Conservation (phyloP, 2,329 filamentous ascomycete species). For the Endoconidiophora polonica region DNA sequence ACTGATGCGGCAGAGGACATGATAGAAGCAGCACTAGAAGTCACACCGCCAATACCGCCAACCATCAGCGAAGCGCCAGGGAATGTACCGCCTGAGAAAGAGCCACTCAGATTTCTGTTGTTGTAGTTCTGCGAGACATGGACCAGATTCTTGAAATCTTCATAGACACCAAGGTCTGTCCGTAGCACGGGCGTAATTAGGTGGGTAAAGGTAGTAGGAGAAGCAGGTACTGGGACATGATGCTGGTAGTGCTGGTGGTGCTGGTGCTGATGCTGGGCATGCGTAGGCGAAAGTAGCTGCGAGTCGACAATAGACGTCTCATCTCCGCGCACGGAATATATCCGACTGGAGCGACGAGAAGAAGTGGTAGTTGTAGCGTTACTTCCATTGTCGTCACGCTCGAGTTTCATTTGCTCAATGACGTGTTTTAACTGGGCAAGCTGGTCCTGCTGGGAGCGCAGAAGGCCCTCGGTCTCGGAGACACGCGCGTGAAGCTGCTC, state of each 20-base stretch:
- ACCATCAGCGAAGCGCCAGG: slow-evolving; percentile 36
- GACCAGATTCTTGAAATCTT: slow-evolving; percentile 70
- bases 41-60: slow-evolving; percentile 10
- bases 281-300: slow-evolving; percentile 7
- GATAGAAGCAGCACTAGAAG: slow-evolving; percentile 22
- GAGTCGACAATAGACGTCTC: slow-evolving; percentile 18
- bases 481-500: slow-evolving; percentile 76
- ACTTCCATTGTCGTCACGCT: slow-evolving; percentile 54
- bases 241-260: slow-evolving; percentile 10
- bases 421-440: slow-evolving; percentile 78
- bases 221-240: slow-evolving; percentile 28
- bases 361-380: slow-evolving; percentile 50
- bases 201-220: slow-evolving; percentile 60
- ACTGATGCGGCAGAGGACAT: slow-evolving; percentile 32
- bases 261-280: slow-evolving; percentile 2
- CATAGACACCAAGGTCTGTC: slow-evolving; percentile 63
- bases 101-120: slow-evolving; percentile 27
- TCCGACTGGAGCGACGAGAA: slow-evolving; percentile 58
- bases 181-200: slow-evolving; percentile 71
- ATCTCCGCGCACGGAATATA: slow-evolving; percentile 40
- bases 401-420: slow-evolving; percentile 69
- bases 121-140: slow-evolving; percentile 45
- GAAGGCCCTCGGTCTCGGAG: slow-evolving; percentile 67
- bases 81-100: slow-evolving; percentile 22
- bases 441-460: slow-evolving; percentile 86